Conservation (phyloP, 768 basidiomycete genomes). For the Leccinellum rugosiceps region DNA sequence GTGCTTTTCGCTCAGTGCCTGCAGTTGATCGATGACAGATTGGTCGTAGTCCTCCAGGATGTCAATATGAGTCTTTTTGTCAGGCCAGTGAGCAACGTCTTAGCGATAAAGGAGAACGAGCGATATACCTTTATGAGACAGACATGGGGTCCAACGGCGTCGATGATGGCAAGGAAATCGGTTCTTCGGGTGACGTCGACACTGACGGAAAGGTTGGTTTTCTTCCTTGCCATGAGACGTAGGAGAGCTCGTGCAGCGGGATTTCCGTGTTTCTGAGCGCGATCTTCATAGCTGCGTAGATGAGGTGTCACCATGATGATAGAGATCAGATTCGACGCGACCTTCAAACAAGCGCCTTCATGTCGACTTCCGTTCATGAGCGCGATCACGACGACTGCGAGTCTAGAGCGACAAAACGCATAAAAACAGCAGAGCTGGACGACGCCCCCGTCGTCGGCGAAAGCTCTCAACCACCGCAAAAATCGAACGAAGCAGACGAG, state of each 20-base stretch:
- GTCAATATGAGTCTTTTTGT: conserved; percentile 88
- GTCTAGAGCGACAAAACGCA: conserved; percentile 39
- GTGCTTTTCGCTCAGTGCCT: conserved; percentile 69
- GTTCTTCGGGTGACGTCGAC: conserved; percentile 85
- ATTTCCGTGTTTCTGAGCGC: conserved; percentile 59
- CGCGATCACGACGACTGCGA: conserved; percentile 46
- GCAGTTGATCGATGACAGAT: conserved; percentile 64
- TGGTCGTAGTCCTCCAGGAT: conserved; percentile 89
- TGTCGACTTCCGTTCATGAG: conserved; percentile 40
- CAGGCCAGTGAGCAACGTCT: conserved; percentile 24
- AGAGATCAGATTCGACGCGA: neutral
- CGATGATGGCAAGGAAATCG: conserved; percentile 82
- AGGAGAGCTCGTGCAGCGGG: conserved; percentile 78
- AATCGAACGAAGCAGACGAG: conserved; percentile 6
- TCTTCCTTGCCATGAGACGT: conserved; percentile 79
- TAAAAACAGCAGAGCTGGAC: conserved; percentile 30
- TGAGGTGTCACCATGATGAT: conserved; percentile 25
- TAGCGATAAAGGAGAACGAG: conserved; percentile 7
- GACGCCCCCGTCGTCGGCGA: conserved; percentile 7
- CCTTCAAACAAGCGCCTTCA: conserved; percentile 3
- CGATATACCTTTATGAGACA: conserved; percentile 87
- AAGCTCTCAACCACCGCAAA: neutral
- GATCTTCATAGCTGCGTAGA: conserved; percentile 57
- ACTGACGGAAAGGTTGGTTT: conserved; percentile 90
- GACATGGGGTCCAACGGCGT: conserved; percentile 83